Evolutionary conservation across 2,329 filamentous ascomycete species (phyloP).

Genomic region (Diplodia seriata): DNA sequence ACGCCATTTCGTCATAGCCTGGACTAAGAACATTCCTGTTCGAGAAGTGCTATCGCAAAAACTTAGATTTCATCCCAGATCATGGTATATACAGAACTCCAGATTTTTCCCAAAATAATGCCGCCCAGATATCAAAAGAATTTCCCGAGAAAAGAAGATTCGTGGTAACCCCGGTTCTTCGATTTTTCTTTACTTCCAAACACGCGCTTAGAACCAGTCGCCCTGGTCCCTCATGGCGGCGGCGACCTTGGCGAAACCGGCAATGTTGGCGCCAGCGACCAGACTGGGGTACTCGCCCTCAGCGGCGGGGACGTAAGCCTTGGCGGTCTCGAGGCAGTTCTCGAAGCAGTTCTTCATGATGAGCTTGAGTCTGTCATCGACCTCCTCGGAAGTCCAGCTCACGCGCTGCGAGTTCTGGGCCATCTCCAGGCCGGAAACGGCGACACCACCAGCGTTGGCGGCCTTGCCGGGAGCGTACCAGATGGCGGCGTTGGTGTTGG

Average conservation of each 20-base stretch:
- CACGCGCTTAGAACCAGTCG: slow-evolving; percentile 74
- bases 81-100: slow-evolving; percentile 32
- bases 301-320: slow-evolving; percentile 79
- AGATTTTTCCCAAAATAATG: slow-evolving; percentile 6
- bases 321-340: slow-evolving; percentile 85
- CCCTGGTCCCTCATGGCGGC: slow-evolving; percentile 95
- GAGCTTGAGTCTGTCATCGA: slow-evolving; percentile 85
- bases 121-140: neutral
- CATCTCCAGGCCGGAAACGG: slow-evolving; percentile 98
- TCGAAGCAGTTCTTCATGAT: slow-evolving; percentile 97
- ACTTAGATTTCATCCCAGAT: slow-evolving; percentile 21
- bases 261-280: slow-evolving; percentile 95
- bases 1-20: neutral
- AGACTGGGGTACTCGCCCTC: slow-evolving; percentile 88
- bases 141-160: slow-evolving; percentile 11
- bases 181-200: neutral
- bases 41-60: neutral
- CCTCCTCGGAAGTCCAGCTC: slow-evolving; percentile 86
- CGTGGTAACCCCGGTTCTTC: neutral
- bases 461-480: slow-evolving; percentile 98
- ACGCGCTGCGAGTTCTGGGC: slow-evolving; percentile 93
- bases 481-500: slow-evolving; percentile 73
- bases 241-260: slow-evolving; percentile 95
- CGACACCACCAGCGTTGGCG: slow-evolving; percentile 95
- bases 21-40: neutral